A percentile compares a stretch with the other conserved stretches of the same genome.
These are phyloP conservation scores for Dianthus caryophyllus DNA, from an alignment of 148 eudicot species.

Conservation along the genomic window DNA sequence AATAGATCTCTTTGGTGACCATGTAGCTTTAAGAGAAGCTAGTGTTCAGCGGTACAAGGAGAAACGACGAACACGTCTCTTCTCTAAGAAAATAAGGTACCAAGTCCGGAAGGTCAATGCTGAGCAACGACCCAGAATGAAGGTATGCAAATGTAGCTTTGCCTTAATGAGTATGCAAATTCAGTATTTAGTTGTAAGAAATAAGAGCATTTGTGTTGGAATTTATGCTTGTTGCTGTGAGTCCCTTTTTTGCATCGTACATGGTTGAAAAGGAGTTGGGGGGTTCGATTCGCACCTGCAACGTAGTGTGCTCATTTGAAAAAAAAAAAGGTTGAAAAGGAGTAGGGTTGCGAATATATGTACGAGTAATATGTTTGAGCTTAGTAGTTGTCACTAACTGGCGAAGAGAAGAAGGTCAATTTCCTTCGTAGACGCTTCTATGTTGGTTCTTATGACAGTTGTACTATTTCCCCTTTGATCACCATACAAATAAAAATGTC, in stretches of 20 bases:
- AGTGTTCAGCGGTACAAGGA: conserved; percentile 85
- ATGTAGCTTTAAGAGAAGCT: conserved; percentile 72
- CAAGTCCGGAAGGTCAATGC: conserved; percentile 89
- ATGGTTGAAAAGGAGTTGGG: not conserved
- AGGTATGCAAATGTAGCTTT: conserved; percentile 42
- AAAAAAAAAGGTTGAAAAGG: too few species aligned
- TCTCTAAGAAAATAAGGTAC: conserved; percentile 85
- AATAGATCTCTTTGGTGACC: conserved; percentile 75
- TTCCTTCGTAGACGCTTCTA: not conserved
- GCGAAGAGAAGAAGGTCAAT: not conserved
- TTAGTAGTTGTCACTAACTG: not conserved
- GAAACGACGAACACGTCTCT: conserved; percentile 72
- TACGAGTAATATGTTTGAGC: not conserved
- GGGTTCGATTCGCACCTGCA: too few species aligned
- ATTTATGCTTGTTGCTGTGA: conserved; percentile 26
- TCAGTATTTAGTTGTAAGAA: conserved; percentile 5
- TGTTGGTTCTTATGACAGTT: not conserved
- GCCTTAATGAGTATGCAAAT: conserved; percentile 16
- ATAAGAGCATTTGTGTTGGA: not conserved
- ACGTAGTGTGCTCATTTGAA: too few species aligned
- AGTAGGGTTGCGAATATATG: not conserved
- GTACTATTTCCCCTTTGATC: not conserved
- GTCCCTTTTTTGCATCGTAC: conserved; percentile 21
- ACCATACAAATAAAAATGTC: not conserved
- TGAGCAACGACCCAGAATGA: conserved; percentile 79